A percentile compares a stretch with the other conserved stretches of the same genome.
phyloP scores from a whole-genome alignment of 805 yeast genomes.

The Brettanomyces naardenensis region DNA sequence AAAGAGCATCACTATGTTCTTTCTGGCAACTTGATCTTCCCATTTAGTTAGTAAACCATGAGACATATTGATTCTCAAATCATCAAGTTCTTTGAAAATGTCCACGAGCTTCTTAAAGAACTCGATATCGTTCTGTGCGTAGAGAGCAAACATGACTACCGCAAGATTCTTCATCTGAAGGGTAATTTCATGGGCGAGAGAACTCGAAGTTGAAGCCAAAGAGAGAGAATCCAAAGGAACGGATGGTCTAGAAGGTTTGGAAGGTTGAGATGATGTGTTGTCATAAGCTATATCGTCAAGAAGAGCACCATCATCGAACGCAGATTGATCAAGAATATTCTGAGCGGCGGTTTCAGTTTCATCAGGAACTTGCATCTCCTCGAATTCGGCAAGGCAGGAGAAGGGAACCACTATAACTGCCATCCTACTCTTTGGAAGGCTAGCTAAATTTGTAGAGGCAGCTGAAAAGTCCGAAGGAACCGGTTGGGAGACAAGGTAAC shows the following conservation, averaged over 20 bases:
- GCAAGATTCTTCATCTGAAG: conserved; percentile 50
- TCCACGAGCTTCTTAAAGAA: conserved; percentile 47
- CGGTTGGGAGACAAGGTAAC: conserved; percentile 62
- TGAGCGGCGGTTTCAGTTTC: background rate
- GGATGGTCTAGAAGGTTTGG: conserved; percentile 32
- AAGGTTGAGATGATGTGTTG: background rate
- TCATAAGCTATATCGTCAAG: conserved; percentile 11
- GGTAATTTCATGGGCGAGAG: conserved; percentile 45
- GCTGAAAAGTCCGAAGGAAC: conserved; percentile 61
- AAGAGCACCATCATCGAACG: conserved; percentile 2
- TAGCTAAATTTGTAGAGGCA: conserved; percentile 52
- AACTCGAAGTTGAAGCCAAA: conserved; percentile 4
- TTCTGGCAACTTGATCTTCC: conserved; percentile 42
- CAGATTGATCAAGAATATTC: background rate
- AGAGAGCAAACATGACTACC: conserved; percentile 60
- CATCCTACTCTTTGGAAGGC: conserved; percentile 49
- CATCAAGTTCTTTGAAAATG: conserved; percentile 51
- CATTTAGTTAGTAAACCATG: conserved; percentile 44
- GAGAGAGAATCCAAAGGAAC: conserved; percentile 43
- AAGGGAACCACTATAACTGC: conserved; percentile 56
- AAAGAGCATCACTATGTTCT: conserved; percentile 43
- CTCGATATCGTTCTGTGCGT: conserved; percentile 63
- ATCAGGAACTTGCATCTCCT: conserved; percentile 20
- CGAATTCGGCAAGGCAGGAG: conserved; percentile 40
- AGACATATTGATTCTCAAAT: conserved; percentile 44